Conservation (phyloP, 495 filamentous ascomycete genomes). For the Hyaloscypha variabilis region DNA sequence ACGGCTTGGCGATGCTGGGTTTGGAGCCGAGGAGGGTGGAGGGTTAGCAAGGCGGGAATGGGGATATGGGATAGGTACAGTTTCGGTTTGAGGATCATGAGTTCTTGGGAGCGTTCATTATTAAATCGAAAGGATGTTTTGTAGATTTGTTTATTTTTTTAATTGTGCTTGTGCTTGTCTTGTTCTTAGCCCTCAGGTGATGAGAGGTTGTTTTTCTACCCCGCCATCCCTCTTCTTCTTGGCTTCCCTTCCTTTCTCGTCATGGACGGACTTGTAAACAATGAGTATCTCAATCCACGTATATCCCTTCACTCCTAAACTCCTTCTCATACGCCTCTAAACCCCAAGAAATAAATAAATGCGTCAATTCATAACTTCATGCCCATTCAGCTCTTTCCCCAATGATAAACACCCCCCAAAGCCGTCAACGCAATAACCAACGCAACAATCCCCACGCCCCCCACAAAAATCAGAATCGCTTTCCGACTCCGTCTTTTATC, state of each 20-base stretch:
- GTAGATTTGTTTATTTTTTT: too few species aligned
- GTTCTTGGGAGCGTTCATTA: too few species aligned
- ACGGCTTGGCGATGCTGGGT: too few species aligned
- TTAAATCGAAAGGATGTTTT: too few species aligned
- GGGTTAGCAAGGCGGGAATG: too few species aligned
- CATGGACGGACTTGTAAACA: background rate
- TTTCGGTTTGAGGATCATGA: background rate
- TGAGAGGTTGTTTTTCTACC: too few species aligned
- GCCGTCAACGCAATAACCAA: conserved; percentile 8
- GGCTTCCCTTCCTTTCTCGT: background rate
- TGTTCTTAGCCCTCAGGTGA: too few species aligned
- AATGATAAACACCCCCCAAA: conserved; percentile 17
- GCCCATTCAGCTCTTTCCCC: background rate
- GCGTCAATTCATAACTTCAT: background rate
- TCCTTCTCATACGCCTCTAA: background rate
- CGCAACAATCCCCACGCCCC: background rate
- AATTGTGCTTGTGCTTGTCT: too few species aligned
- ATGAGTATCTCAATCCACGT: background rate
- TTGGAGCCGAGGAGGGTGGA: too few species aligned
- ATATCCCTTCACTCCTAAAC: background rate
- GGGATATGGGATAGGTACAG: background rate
- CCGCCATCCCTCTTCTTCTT: too few species aligned
- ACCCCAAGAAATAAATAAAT: background rate
- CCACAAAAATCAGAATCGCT: background rate
- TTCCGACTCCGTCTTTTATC: background rate